Base-by-base conservation (phyloP, 2,329 filamentous ascomycete species). In the Aquanectria penicillioides region DNA sequence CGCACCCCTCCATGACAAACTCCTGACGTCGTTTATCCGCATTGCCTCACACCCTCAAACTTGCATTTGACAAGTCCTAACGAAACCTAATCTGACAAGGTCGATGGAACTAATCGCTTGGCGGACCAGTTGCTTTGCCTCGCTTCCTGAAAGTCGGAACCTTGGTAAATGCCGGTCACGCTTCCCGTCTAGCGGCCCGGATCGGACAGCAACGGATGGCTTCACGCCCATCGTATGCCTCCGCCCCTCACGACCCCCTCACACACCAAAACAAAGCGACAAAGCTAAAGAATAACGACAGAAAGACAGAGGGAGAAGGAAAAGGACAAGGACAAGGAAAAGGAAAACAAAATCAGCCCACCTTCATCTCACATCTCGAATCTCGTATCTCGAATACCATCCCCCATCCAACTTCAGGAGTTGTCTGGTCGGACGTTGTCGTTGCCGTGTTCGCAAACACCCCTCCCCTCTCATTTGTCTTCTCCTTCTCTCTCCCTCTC, bases 361-460 rank as follows among this genome's bases (percentile, higher is more conserved):
- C 41, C 12, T 31, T 28, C 37, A 46, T 49, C 18, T 49, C 37
- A 18, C 28, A 57, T 56, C 18, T 56, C 52, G 20, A 40, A 56
- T 49, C 28, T 38, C 41, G 26, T 33, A 54, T 47, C 13, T 47
- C 41, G 17, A n/a, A n/a, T n/a, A n/a, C n/a, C 40, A 56, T 56
- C 44, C 34, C 28, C 33, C 40, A 57, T 57, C 40, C 18, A 15
- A 18, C 44, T 25, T 48, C 41, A n/a, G n/a, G n/a, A n/a, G n/a
- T n/a, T n/a, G n/a, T n/a, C n/a, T n/a, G n/a, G n/a, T n/a, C n/a
- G n/a, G n/a, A n/a, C n/a, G n/a, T n/a, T n/a, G n/a, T n/a, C n/a
- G n/a, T n/a, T n/a, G n/a, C n/a, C n/a, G n/a, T n/a, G n/a, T n/a
- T n/a, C n/a, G n/a, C n/a, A n/a, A n/a, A n/a, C n/a, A 37, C 34